Percentiles rank a stretch among this genome's conserved stretches.
Conservation (phyloP, 1,139 yeast species). For the Waltiozyma sp. region DNA sequence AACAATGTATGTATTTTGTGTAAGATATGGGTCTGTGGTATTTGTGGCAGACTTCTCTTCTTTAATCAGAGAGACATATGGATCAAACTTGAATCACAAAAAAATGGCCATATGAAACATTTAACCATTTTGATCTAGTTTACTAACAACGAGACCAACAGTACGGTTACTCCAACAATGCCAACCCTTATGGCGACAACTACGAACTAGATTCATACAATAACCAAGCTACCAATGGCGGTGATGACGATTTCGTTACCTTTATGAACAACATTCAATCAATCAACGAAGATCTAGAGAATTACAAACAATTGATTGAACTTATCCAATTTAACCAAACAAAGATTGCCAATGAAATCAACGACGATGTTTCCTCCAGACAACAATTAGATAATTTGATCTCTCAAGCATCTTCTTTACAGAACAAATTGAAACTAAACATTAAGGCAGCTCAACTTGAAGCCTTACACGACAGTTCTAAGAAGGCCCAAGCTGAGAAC, state of each 20-base stretch:
- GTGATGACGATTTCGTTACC: slow-evolving; percentile 47
- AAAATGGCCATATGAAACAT: background rate
- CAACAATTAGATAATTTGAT: slow-evolving; percentile 69
- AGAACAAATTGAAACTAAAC: slow-evolving; percentile 60
- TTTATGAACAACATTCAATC: slow-evolving; percentile 80
- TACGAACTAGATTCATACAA: slow-evolving; percentile 15
- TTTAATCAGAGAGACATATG: too few relatives aligned
- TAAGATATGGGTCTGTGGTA: background rate
- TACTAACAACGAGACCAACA: background rate
- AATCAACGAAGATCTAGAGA: slow-evolving; percentile 70
- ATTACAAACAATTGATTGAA: slow-evolving; percentile 67
- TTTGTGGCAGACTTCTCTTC: background rate
- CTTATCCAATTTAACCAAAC: slow-evolving; percentile 75
- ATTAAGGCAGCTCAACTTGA: slow-evolving; percentile 70
- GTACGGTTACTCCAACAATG: slow-evolving; percentile 16
- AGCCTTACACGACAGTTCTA: slow-evolving; percentile 64
- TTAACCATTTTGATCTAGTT: background rate
- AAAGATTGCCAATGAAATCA: slow-evolving; percentile 74
- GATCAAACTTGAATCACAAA: too few relatives aligned
- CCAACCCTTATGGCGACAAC: slow-evolving; percentile 18
- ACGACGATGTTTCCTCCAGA: slow-evolving; percentile 66
- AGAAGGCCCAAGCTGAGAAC: slow-evolving; percentile 84
- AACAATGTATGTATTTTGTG: background rate
- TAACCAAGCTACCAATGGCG: slow-evolving; percentile 3
- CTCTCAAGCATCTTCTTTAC: slow-evolving; percentile 71